Evolutionary conservation across 495 filamentous ascomycete species (phyloP).

Genomic region (Penicillium verhagenii): DNA sequence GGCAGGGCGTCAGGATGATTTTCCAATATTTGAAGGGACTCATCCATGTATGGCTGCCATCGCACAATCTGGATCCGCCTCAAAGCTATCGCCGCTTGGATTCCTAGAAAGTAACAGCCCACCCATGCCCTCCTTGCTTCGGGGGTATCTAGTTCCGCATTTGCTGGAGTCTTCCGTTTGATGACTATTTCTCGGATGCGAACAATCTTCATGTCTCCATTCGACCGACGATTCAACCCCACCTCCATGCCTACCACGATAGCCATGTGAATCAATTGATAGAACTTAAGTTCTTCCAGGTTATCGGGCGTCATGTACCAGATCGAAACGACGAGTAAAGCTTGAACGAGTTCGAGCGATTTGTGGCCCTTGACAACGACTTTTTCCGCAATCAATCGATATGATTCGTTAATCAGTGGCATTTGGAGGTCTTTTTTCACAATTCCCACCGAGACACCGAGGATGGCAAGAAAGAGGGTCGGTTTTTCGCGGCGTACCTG

Average conservation of each 20-base stretch:
- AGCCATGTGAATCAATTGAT: conserved; percentile 81
- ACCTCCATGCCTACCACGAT: conserved; percentile 86
- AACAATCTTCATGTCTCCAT: conserved; percentile 25
- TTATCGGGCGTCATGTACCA: conserved; percentile 86
- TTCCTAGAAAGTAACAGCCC: conserved; percentile 73
- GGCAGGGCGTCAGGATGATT: conserved; percentile 66
- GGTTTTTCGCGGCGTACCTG: conserved; percentile 72
- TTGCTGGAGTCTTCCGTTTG: conserved; percentile 36
- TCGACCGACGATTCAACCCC: conserved; percentile 61
- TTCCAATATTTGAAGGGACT: conserved; percentile 75
- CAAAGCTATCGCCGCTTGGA: conserved; percentile 69
- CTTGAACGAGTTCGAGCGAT: conserved; percentile 81
- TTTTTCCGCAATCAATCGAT: conserved; percentile 69
- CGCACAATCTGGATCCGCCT: conserved; percentile 78
- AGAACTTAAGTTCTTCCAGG: conserved; percentile 87
- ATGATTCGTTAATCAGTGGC: conserved; percentile 65
- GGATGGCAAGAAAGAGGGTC: conserved; percentile 75
- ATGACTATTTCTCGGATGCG: conserved; percentile 31
- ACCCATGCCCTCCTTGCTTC: conserved; percentile 80
- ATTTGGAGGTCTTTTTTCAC: conserved; percentile 59
- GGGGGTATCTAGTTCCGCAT: conserved; percentile 60
- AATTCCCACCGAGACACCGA: conserved; percentile 63
- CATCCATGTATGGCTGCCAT: conserved; percentile 82
- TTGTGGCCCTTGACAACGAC: conserved; percentile 78
- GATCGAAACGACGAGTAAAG: conserved; percentile 64